Evolutionary conservation across 2,329 filamentous ascomycete species (phyloP).

Genomic region (Zymoseptoria tritici): DNA sequence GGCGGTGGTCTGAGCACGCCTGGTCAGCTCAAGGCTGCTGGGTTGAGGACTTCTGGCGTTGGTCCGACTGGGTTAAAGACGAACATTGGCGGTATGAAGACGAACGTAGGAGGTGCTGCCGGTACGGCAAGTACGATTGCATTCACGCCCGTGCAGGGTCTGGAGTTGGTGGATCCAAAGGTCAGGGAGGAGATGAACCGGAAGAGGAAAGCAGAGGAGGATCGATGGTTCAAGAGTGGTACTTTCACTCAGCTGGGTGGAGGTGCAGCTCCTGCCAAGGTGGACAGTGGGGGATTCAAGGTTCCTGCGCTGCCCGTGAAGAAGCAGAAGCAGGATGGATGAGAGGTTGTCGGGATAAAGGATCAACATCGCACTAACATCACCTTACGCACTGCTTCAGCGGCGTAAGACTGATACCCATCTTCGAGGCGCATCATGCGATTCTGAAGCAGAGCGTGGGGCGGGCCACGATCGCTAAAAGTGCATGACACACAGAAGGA

Average conservation of each 20-base stretch:
- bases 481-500: no score
- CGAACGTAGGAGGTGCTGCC: conserved; percentile 48
- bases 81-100: conserved; percentile 16
- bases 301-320: conserved; percentile 72
- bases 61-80: conserved; percentile 40
- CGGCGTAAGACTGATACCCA: neutral
- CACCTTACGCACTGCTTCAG: neutral
- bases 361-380: neutral
- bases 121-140: conserved; percentile 66
- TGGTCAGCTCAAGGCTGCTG: conserved; percentile 68
- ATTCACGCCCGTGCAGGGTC: conserved; percentile 88
- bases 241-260: conserved; percentile 80
- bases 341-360: conserved; percentile 1
- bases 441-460: no score
- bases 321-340: conserved; percentile 40
- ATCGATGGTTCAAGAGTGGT: conserved; percentile 95
- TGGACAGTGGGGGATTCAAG: conserved; percentile 65
- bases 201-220: conserved; percentile 89
- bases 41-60: conserved; percentile 74
- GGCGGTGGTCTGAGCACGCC: conserved; percentile 56
- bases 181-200: conserved; percentile 76
- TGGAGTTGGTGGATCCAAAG: conserved; percentile 93
- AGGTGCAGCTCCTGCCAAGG: conserved; percentile 38
- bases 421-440: no score
- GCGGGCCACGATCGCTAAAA: no score